phyloP scores from a whole-genome alignment of 2,329 filamentous ascomycete genomes.

The Colletotrichum sp. region DNA sequence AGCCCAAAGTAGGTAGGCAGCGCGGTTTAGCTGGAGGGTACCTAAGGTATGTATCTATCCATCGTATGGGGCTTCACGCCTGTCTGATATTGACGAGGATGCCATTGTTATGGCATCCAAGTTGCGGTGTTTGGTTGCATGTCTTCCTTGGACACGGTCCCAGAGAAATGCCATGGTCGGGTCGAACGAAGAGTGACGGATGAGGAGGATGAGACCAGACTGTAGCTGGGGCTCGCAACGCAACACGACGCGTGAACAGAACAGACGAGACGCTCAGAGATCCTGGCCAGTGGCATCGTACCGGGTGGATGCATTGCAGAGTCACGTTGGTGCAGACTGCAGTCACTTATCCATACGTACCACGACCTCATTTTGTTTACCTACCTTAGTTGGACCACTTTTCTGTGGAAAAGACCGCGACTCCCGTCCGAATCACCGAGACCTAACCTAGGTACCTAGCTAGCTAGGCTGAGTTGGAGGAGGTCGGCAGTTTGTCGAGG shows the following conservation, averaged over 20 bases:
- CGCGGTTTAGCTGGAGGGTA: neutral
- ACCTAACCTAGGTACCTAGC: neutral
- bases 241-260: neutral
- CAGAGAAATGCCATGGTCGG: neutral
- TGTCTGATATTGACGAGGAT: neutral
- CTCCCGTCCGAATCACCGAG: neutral
- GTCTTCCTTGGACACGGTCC: constrained; percentile 6
- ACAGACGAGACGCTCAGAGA: neutral
- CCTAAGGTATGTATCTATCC: neutral
- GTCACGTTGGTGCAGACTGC: neutral
- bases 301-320: neutral
- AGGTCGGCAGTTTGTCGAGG: neutral
- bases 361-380: neutral
- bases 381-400: neutral
- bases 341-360: neutral
- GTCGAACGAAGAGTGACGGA: neutral
- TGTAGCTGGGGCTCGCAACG: neutral
- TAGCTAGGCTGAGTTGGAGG: neutral
- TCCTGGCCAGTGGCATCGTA: neutral
- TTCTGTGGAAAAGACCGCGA: neutral
- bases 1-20: neutral
- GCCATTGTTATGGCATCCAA: neutral
- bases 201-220: neutral
- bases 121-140: neutral
- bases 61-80: neutral